Evolutionary conservation across 2,329 filamentous ascomycete genomes (phyloP).

Genomic region (Parastagonospora avenae): DNA sequence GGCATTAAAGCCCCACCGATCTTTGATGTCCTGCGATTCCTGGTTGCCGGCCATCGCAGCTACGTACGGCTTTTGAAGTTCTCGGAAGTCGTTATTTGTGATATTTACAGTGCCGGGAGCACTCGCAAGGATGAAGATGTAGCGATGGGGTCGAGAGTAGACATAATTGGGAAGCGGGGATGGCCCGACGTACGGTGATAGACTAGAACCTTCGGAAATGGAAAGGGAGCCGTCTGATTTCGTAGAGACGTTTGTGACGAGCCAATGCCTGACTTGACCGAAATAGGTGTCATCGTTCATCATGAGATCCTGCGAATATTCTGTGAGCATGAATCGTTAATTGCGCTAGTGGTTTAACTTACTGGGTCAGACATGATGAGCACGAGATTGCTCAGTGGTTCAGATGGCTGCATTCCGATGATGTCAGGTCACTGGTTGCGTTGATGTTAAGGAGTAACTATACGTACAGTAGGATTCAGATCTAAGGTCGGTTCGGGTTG

Average conservation of each 20-base stretch:
- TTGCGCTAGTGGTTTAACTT: background rate
- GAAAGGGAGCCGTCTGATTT: conserved; percentile 12
- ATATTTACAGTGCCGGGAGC: conserved; percentile 7
- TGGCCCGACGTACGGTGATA: conserved; percentile 24
- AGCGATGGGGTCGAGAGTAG: conserved; percentile 24
- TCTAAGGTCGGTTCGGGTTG: conserved; percentile 20
- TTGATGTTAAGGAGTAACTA: background rate
- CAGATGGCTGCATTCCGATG: conserved; percentile 8
- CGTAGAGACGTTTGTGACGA: conserved; percentile 21
- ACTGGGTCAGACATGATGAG: conserved; percentile 27
- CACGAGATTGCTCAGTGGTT: conserved; percentile 16
- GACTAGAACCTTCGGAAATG: conserved; percentile 4
- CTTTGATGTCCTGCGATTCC: conserved; percentile 26
- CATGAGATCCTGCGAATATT: conserved; percentile 18
- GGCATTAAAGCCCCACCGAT: conserved; percentile 29
- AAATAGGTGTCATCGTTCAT: conserved; percentile 26
- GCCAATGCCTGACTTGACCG: conserved; percentile 31
- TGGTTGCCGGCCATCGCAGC: conserved; percentile 23
- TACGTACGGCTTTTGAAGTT: conserved; percentile 21
- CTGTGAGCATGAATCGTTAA: background rate
- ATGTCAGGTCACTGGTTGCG: background rate
- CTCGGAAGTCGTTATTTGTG: conserved; percentile 18
- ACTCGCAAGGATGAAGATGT: conserved; percentile 24
- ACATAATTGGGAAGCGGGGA: conserved; percentile 29
- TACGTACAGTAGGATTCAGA: conserved; percentile 15